These are phyloP conservation scores for Orychophragmus violaceus DNA, from an alignment of 345 rosid genomes.

Conservation along the genomic window DNA sequence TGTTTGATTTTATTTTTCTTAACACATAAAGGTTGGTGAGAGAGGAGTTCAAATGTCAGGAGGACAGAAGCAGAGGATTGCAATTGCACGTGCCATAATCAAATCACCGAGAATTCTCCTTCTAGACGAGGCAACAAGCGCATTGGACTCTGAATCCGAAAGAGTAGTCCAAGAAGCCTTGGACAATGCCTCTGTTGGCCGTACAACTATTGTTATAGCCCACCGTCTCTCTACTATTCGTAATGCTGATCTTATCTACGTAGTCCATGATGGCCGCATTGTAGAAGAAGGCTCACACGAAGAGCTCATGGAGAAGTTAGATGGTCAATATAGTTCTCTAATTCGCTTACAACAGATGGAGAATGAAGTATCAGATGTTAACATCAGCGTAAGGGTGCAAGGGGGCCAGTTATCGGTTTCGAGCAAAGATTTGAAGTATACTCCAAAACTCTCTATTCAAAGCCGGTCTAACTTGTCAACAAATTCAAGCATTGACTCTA, in stretches of 20 bases:
- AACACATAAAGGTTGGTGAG: slow-evolving; percentile 50
- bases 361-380: slow-evolving; percentile 7
- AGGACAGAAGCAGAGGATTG: neutral
- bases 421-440: slow-evolving; percentile 31
- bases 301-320: slow-evolving; percentile 51
- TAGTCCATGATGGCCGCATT: slow-evolving; percentile 71
- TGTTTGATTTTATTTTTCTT: neutral
- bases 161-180: slow-evolving; percentile 91
- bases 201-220: slow-evolving; percentile 80
- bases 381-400: slow-evolving; percentile 25
- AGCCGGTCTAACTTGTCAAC: slow-evolving; percentile 37
- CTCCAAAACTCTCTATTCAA: slow-evolving; percentile 33
- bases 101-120: slow-evolving; percentile 65
- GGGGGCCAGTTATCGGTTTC: neutral
- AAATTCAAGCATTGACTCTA: neutral
- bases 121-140: slow-evolving; percentile 87
- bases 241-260: slow-evolving; percentile 66
- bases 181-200: slow-evolving; percentile 66
- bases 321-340: slow-evolving; percentile 71
- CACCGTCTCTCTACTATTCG: slow-evolving; percentile 85
- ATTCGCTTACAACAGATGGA: slow-evolving; percentile 46
- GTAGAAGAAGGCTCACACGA: slow-evolving; percentile 77
- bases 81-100: slow-evolving; percentile 57
- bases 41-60: slow-evolving; percentile 47
- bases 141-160: slow-evolving; percentile 85